phyloP scores from a whole-genome alignment of 495 filamentous ascomycete genomes.

The Aspergillus ostianus region DNA sequence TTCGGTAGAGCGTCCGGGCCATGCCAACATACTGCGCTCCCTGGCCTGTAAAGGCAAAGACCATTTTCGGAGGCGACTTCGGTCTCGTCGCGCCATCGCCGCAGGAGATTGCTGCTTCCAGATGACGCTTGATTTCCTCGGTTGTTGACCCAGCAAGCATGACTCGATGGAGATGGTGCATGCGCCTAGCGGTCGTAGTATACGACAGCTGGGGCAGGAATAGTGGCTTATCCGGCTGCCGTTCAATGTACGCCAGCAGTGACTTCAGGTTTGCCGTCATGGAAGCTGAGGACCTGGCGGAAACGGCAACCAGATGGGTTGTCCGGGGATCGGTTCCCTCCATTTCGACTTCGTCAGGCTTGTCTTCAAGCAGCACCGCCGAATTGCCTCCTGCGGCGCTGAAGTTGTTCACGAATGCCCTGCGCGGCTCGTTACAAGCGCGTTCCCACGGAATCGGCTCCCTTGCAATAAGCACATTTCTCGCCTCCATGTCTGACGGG shows the following conservation, averaged over 20 bases:
- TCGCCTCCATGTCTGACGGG: constrained; percentile 66
- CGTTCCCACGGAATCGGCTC: too few species aligned
- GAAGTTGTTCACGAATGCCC: constrained; percentile 68
- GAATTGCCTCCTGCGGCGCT: constrained; percentile 55
- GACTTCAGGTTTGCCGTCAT: constrained; percentile 51
- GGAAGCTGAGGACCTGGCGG: constrained; percentile 49
- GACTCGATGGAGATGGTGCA: constrained; percentile 74
- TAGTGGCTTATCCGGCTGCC: constrained; percentile 1
- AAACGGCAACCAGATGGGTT: constrained; percentile 47
- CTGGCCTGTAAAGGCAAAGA: constrained; percentile 69
- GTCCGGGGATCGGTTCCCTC: constrained; percentile 52
- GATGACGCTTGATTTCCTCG: neutral
- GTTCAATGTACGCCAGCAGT: constrained; percentile 49
- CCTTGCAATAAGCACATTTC: constrained; percentile 67
- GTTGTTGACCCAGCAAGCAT: constrained; percentile 46
- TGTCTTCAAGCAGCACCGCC: constrained; percentile 52
- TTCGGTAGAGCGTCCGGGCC: constrained; percentile 25
- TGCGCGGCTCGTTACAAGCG: too few species aligned
- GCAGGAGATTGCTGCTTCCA: neutral
- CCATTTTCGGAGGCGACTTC: constrained; percentile 30
- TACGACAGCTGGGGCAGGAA: constrained; percentile 58
- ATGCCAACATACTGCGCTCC: constrained; percentile 55
- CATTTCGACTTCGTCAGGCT: constrained; percentile 23
- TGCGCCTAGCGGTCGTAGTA: constrained; percentile 72
- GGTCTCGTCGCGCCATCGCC: too few species aligned